Conservation (phyloP, 306 rosid species). For the Cercis canadensis region DNA sequence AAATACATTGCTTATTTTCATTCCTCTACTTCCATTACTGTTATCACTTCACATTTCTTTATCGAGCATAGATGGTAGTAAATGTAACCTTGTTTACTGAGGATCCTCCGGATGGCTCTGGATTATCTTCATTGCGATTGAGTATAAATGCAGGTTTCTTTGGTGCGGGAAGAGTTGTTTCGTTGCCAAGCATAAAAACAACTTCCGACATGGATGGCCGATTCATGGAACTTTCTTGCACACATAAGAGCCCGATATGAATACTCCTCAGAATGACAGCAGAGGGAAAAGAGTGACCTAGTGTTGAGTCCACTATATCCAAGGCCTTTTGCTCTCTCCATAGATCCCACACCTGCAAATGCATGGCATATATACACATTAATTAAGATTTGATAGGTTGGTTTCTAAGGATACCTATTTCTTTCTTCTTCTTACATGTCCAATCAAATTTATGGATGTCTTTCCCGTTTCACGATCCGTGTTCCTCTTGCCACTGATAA, state of each 20-base stretch:
- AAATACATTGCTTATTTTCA: no score
- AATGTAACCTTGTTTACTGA: constrained; percentile 33
- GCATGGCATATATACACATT: neutral
- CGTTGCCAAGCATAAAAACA: constrained; percentile 51
- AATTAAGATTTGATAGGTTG: neutral
- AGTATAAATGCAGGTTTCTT: constrained; percentile 46
- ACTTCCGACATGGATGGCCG: constrained; percentile 53
- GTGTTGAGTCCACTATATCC: constrained; percentile 40
- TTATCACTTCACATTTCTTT: no score
- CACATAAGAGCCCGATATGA: constrained; percentile 50
- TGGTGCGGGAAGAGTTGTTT: constrained; percentile 47
- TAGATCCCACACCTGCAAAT: constrained; percentile 57
- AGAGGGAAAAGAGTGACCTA: constrained; percentile 30
- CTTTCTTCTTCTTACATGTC: neutral
- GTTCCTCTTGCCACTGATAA: constrained; percentile 41
- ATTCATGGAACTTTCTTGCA: constrained; percentile 46
- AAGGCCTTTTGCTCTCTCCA: constrained; percentile 49
- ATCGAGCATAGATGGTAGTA: constrained; percentile 1
- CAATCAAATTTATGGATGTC: constrained; percentile 38
- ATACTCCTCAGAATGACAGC: constrained; percentile 41
- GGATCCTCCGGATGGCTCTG: constrained; percentile 3
- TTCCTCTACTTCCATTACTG: no score
- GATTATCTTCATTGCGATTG: neutral
- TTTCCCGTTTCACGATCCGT: constrained; percentile 25
- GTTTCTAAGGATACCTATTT: neutral